Percentiles rank a stretch among this genome's conserved stretches.
These are phyloP conservation scores for Scleroderma bovista DNA, from an alignment of 768 basidiomycete genomes.

Conservation along the genomic window DNA sequence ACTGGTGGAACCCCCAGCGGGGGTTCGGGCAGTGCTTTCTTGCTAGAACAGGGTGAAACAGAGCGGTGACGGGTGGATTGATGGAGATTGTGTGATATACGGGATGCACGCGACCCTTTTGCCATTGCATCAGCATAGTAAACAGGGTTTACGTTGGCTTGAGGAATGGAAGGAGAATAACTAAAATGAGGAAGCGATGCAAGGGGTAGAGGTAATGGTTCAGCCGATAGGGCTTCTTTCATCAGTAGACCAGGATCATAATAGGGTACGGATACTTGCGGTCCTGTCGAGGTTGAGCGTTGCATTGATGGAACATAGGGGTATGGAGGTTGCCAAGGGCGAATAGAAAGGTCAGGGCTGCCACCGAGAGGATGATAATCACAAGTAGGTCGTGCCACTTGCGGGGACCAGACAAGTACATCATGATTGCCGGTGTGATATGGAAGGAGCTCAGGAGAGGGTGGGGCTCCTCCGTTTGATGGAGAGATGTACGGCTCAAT, in stretches of 20 bases:
- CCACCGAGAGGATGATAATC: slow-evolving; percentile 3
- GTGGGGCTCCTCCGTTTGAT: slow-evolving; percentile 13
- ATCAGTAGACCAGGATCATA: slow-evolving; percentile 31
- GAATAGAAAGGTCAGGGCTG: slow-evolving; percentile 6
- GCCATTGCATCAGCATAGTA: slow-evolving; percentile 40
- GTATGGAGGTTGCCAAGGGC: slow-evolving; percentile 16
- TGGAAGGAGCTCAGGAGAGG: slow-evolving; percentile 14
- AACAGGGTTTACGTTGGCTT: slow-evolving; percentile 9
- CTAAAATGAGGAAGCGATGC: slow-evolving; percentile 16
- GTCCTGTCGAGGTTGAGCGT: slow-evolving; percentile 51
- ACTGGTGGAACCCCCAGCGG: slow-evolving; percentile 2
- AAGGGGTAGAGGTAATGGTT: slow-evolving; percentile 25
- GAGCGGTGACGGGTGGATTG: slow-evolving; percentile 53
- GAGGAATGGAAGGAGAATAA: slow-evolving; percentile 13
- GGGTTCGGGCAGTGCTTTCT: slow-evolving; percentile 37
- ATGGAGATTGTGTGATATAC: slow-evolving; percentile 55
- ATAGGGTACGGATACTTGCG: slow-evolving; percentile 26
- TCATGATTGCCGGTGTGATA: slow-evolving; percentile 1
- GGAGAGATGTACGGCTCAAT: slow-evolving; percentile 14
- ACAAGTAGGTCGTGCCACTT: slow-evolving; percentile 1
- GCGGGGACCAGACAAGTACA: slow-evolving; percentile 6
- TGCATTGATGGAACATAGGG: slow-evolving; percentile 36
- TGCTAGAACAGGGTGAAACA: slow-evolving; percentile 56
- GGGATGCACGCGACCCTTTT: slow-evolving; percentile 54
- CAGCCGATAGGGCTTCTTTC: slow-evolving; percentile 13